Evolutionary conservation across 2,329 filamentous ascomycete species (phyloP).

Genomic region (Endothia cerciana): DNA sequence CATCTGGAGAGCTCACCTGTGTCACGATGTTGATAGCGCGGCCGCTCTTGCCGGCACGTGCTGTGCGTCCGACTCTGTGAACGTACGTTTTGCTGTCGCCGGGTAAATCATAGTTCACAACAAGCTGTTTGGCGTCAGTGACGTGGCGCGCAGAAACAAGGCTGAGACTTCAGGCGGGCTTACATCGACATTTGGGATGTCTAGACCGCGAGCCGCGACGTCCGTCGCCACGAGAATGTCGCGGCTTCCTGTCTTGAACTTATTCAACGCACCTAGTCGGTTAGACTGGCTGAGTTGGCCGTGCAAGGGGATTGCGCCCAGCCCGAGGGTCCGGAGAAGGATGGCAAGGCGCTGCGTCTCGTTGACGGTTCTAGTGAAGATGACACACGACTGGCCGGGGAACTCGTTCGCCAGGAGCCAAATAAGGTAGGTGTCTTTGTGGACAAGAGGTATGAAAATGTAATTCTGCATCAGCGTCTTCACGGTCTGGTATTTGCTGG

Average conservation of each 20-base stretch:
- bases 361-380: slow-evolving; percentile 91
- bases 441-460: slow-evolving; percentile 80
- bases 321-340: slow-evolving; percentile 80
- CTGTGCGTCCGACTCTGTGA: slow-evolving; percentile 86
- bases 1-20: slow-evolving; percentile 49
- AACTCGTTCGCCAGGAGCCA: slow-evolving; percentile 80
- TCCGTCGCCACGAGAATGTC: slow-evolving; percentile 92
- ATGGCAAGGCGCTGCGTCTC: slow-evolving; percentile 87
- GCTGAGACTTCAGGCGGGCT: background rate
- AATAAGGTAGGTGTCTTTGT: slow-evolving; percentile 90
- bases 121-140: slow-evolving; percentile 8
- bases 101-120: slow-evolving; percentile 69
- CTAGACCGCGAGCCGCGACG: slow-evolving; percentile 88
- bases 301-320: slow-evolving; percentile 89
- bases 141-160: background rate
- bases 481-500: slow-evolving; percentile 88
- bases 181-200: slow-evolving; percentile 85
- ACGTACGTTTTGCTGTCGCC: slow-evolving; percentile 89
- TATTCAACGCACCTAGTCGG: slow-evolving; percentile 84
- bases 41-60: slow-evolving; percentile 82
- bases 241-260: slow-evolving; percentile 80
- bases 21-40: slow-evolving; percentile 81
- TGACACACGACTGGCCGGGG: slow-evolving; percentile 81
- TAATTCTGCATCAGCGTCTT: slow-evolving; percentile 86
- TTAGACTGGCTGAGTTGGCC: slow-evolving; percentile 88